These are phyloP conservation scores for Pseudogymnoascus sp. DNA, from an alignment of 2,329 filamentous ascomycete genomes.

Conservation along the genomic window DNA sequence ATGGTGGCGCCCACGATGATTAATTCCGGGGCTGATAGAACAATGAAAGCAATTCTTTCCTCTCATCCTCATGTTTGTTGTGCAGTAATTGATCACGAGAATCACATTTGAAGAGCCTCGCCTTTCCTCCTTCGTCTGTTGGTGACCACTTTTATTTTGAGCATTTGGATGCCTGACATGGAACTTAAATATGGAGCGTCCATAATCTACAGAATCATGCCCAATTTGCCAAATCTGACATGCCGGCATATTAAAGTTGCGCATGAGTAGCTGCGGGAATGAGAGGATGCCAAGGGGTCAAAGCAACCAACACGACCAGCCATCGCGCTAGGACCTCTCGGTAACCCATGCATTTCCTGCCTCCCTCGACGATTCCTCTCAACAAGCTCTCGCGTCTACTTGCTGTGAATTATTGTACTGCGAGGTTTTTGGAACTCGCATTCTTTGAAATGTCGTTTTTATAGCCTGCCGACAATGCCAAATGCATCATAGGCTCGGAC, in stretches of 20 bases:
- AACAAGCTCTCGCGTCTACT: neutral
- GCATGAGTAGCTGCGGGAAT: slow-evolving; percentile 3
- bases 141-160: neutral
- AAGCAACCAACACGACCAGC: slow-evolving; percentile 7
- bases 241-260: slow-evolving; percentile 1
- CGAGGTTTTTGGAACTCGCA: slow-evolving; percentile 2
- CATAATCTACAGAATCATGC: neutral
- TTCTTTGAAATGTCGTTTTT: slow-evolving; percentile 1
- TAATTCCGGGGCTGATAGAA: slow-evolving; percentile 1
- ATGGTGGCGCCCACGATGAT: neutral
- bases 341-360: slow-evolving; percentile 2
- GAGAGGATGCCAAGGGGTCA: slow-evolving; percentile 1
- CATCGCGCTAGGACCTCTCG: slow-evolving; percentile 6
- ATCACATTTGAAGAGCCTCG: neutral
- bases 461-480: neutral
- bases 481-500: slow-evolving; percentile 7
- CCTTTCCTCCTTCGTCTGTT: neutral
- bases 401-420: neutral
- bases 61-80: neutral
- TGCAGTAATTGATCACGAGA: neutral
- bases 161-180: neutral
- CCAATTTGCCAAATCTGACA: neutral
- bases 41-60: neutral
- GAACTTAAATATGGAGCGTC: neutral
- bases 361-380: neutral